Conservation (phyloP, 306 rosid species). For the Parietaria judaica region DNA sequence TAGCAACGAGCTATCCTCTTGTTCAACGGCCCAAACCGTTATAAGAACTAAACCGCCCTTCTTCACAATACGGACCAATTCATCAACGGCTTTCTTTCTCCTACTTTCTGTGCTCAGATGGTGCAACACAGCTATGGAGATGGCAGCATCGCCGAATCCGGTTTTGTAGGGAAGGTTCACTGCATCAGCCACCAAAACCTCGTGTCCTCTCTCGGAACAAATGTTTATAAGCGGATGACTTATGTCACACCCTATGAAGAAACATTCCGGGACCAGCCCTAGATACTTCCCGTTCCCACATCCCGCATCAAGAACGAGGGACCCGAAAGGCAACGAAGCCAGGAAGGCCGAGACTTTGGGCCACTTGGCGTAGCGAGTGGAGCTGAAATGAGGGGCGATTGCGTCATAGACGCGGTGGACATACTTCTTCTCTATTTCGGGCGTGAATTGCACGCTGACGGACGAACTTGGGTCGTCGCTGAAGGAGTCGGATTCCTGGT, state of each 20-base stretch:
- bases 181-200: slow-evolving; percentile 83
- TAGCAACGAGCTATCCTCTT: slow-evolving; percentile 63
- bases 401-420: slow-evolving; percentile 90
- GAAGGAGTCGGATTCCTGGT: slow-evolving; percentile 21
- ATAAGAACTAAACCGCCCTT: slow-evolving; percentile 84
- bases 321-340: slow-evolving; percentile 61
- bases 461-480: slow-evolving; percentile 26
- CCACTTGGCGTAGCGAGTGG: slow-evolving; percentile 90
- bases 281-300: slow-evolving; percentile 93
- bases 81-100: slow-evolving; percentile 78
- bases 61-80: slow-evolving; percentile 75
- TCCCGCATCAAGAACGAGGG: slow-evolving; percentile 83
- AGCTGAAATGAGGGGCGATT: slow-evolving; percentile 87
- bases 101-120: slow-evolving; percentile 82
- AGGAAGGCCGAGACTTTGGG: slow-evolving; percentile 81
- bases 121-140: slow-evolving; percentile 88
- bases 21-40: slow-evolving; percentile 97
- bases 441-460: slow-evolving; percentile 44
- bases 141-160: slow-evolving; percentile 84
- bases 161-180: slow-evolving; percentile 78
- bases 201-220: slow-evolving; percentile 69
- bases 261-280: slow-evolving; percentile 54
- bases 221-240: slow-evolving; percentile 73
- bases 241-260: slow-evolving; percentile 77
- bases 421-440: slow-evolving; percentile 88